Base-by-base conservation (phyloP, 2,329 filamentous ascomycete species). In the Fusarium udum region DNA sequence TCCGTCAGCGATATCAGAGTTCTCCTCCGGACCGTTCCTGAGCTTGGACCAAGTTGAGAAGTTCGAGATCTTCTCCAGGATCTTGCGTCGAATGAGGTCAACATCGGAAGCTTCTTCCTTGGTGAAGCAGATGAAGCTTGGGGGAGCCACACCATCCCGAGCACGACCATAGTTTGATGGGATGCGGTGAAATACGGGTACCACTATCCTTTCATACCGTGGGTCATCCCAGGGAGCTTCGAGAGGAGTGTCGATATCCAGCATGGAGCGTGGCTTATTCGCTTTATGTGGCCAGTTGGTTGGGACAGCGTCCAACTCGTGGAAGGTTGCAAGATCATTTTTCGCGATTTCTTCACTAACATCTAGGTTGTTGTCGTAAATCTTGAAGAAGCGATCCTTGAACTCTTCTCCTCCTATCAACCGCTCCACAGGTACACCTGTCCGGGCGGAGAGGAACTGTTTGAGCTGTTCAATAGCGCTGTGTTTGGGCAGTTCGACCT, bases 391-490 rank as follows among this genome's bases (percentile, higher is more conserved):
- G 75, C 92, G 94, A 75, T 90, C 87, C 75, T 90, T 92, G 80
- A 94, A 97, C 57, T 97, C 90, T 78, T 99, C 96, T 3, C 90
- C 92, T 20, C 92, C 91, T 79, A 97, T 90, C n/a, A 98, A 80
- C 18, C 90, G 88, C 53, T 91, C 87, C 56, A 86, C 79, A 62
- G 88, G 90, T 43, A 95, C 87, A 40, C 89, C 92, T 4, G 91
- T 89, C 56, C 91, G 89, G 57, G 86, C 87, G n/a, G 92, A 91
- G 40, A 95, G 83, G 78, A 89, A 92, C 58, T 89, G 88, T 80
- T 95, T 95, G 68, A 97, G 79, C 8, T 84, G 81, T 69, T 89
- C 90, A 71, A 95, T 89, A 37, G 88, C 91, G 69, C 88, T 90
- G 77, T 93, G 91, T 80, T 93, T 95, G 65, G 94, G 92, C 36